These are phyloP conservation scores for Juglanconis oblonga DNA, from an alignment of 2,329 filamentous ascomycete species.

Conservation along the genomic window DNA sequence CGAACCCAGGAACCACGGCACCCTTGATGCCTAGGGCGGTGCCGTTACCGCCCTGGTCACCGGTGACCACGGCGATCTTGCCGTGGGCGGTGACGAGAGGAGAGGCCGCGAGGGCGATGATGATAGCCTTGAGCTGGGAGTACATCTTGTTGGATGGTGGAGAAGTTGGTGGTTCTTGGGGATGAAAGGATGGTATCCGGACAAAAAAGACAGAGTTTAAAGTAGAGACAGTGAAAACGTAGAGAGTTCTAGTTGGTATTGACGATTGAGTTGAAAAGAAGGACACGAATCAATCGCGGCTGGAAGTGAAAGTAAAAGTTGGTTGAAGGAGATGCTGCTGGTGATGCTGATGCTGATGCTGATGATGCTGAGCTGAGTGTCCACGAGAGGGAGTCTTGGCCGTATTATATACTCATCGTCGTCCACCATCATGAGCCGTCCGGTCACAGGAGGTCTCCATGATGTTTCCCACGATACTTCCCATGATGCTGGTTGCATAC, in stretches of 20 bases:
- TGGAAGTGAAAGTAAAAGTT: not conserved
- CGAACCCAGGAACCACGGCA: constrained; percentile 28
- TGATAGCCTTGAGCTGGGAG: constrained; percentile 9
- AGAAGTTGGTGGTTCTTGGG: not conserved
- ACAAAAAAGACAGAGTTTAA: not conserved
- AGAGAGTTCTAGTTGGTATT: not conserved
- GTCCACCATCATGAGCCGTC: not conserved
- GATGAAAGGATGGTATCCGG: no score
- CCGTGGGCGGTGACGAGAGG: constrained; percentile 29
- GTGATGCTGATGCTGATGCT: not conserved
- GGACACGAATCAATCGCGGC: constrained; percentile 11
- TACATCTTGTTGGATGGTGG: constrained; percentile 23
- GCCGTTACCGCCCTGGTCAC: constrained; percentile 36
- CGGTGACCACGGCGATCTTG: constrained; percentile 24
- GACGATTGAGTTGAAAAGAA: not conserved
- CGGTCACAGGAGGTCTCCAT: not conserved
- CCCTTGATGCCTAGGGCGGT: constrained; percentile 37
- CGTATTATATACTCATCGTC: constrained; percentile 1
- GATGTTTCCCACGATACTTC: no score
- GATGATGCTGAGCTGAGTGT: not conserved
- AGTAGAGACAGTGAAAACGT: constrained; percentile 3
- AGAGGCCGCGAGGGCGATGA: constrained; percentile 21
- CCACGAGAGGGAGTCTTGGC: not conserved
- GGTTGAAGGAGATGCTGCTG: constrained; percentile 2
- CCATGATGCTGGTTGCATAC: not conserved